Evolutionary conservation across 805 yeast genomes (phyloP).

Genomic region (Vanderwaltozyma polyspora): DNA sequence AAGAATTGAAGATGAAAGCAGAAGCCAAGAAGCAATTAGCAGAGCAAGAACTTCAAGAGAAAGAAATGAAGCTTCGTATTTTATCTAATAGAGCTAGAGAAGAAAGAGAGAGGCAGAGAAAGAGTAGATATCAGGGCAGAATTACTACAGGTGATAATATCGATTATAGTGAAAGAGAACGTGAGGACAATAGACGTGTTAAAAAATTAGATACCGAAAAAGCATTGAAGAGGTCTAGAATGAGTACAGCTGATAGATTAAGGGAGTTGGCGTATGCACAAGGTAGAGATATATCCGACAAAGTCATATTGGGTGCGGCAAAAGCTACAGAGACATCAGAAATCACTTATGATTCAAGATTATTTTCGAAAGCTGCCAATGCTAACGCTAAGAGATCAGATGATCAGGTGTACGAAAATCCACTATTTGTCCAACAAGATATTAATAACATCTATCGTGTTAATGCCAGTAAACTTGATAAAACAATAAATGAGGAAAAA

Average conservation of each 20-base stretch:
- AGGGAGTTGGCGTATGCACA: slow-evolving; percentile 33
- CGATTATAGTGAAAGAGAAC: slow-evolving; percentile 12
- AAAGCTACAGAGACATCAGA: slow-evolving; percentile 31
- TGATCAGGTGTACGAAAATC: slow-evolving; percentile 47
- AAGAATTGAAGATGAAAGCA: slow-evolving; percentile 41
- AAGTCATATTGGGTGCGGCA: slow-evolving; percentile 41
- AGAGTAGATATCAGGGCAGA: slow-evolving; percentile 4
- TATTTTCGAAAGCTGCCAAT: slow-evolving; percentile 39
- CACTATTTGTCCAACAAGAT: slow-evolving; percentile 46
- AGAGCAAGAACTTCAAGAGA: slow-evolving; percentile 37
- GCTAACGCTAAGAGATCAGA: slow-evolving; percentile 24
- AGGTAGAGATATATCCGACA: slow-evolving; percentile 45
- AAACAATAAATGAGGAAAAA: slow-evolving; percentile 7
- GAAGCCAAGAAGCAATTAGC: slow-evolving; percentile 38
- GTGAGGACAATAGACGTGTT: slow-evolving; percentile 28
- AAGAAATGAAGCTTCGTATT: slow-evolving; percentile 39
- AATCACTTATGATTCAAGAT: slow-evolving; percentile 46
- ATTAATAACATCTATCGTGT: slow-evolving; percentile 40
- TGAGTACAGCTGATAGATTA: slow-evolving; percentile 36
- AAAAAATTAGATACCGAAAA: slow-evolving; percentile 38
- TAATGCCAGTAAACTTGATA: slow-evolving; percentile 19
- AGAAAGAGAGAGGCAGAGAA: slow-evolving; percentile 16
- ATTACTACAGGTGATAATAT: slow-evolving; percentile 10
- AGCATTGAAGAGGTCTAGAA: slow-evolving; percentile 33
- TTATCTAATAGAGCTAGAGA: slow-evolving; percentile 41